Evolutionary conservation across 345 rosid genomes (phyloP), one percentile per base, ranked within the genome.

Genomic region (Hypericum perforatum): DNA sequence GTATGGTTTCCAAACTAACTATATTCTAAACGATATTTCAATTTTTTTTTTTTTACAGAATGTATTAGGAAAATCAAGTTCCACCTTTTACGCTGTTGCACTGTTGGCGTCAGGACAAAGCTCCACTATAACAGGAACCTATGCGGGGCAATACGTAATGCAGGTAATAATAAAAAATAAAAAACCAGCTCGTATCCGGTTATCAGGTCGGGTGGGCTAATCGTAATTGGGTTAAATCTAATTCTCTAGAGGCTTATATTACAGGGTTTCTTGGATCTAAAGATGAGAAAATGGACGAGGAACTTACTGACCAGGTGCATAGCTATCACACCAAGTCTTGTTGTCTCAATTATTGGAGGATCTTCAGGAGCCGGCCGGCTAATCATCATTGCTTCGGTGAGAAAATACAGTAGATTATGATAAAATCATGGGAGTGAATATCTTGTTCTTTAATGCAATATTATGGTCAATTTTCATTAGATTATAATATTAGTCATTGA

Each of bases 91-190:
- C 53, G 88, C 69, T 11, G 63, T 85, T 45, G 80, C 94, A 7
- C 63, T 85, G 9, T 61, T 85, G 7, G 94, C 94, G 11, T 84
- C 94, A 0, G 88, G 88, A 5, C 94, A 84, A 45, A 74, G 85
- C 71, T 78, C 88, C 5, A 16, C 88, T 22, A 81, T 84, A 41
- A 77, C 88, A 8, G 88, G 85, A 36, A 84, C 88, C 5, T 84
- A 75, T 37, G 94, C 88, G 5, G 89, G 89, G 29, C 85, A 82
- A 46, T 82, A 10, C 50, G 71, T 82, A 53, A 82, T 82, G 85
- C 78, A 82, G 84, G 88, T 73, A 3, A 9, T 45, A 12, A 0
- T 5, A 5, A 38, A 39, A 7, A 3, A 3, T 16, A 3, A 16
- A 4, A 22, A 22, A 22, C 32, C 32, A 22, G 2, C 32, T 22